Conservation (phyloP, 2,329 filamentous ascomycete genomes). For the Alternaria triticina region DNA sequence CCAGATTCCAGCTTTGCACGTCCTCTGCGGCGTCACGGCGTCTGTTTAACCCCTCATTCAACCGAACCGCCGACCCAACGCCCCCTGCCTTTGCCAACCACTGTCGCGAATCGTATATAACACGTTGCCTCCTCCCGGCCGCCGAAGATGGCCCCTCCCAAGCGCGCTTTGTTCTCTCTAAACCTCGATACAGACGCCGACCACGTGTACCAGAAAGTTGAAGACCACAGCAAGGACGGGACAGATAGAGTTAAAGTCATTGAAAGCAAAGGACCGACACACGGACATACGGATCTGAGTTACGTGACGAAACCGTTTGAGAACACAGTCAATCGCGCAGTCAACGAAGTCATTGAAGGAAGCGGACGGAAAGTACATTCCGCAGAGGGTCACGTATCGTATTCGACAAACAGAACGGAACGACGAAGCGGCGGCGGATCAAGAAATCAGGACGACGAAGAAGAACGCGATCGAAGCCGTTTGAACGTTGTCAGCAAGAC, state of each 20-base stretch:
- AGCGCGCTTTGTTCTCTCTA: conserved; percentile 46
- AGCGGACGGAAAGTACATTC: conserved; percentile 31
- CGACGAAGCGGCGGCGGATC: background rate
- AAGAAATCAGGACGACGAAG: conserved; percentile 7
- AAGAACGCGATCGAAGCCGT: conserved; percentile 1
- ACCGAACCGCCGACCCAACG: conserved; percentile 7
- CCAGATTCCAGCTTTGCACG: background rate
- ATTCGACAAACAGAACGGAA: conserved; percentile 19
- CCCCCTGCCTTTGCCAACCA: background rate
- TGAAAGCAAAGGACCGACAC: conserved; percentile 43
- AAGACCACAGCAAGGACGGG: conserved; percentile 42
- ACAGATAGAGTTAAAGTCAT: conserved; percentile 43
- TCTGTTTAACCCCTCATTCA: conserved; percentile 24
- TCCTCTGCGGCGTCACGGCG: conserved; percentile 11
- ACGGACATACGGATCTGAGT: conserved; percentile 38
- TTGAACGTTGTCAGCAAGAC: conserved; percentile 16
- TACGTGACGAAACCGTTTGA: conserved; percentile 49
- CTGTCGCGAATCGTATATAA: conserved; percentile 8
- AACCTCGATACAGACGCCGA: conserved; percentile 50
- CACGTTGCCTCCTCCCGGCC: conserved; percentile 2
- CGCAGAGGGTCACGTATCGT: conserved; percentile 31
- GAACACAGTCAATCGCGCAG: conserved; percentile 37
- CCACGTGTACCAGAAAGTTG: conserved; percentile 47
- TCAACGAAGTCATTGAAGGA: conserved; percentile 40
- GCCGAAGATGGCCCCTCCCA: conserved; percentile 29